Evolutionary conservation across 2,329 filamentous ascomycete genomes (phyloP).

Genomic region (Cercospora nicotianae): DNA sequence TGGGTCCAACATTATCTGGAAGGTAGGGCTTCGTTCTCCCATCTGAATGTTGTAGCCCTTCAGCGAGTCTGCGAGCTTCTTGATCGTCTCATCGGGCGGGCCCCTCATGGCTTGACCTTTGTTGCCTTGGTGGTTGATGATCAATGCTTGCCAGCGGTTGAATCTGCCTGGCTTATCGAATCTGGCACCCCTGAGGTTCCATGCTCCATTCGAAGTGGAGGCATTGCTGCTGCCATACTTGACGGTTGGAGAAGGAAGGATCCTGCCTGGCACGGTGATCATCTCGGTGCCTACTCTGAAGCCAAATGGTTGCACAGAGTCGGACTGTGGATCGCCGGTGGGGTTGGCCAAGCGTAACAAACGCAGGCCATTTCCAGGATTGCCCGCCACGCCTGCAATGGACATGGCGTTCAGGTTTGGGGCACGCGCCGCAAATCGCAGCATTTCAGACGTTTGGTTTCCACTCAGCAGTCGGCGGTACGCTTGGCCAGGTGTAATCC

Average conservation of each 20-base stretch:
- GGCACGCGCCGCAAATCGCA: constrained; percentile 67
- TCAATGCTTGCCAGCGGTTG: constrained; percentile 47
- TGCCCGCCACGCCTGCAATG: constrained; percentile 48
- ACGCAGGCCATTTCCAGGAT: constrained; percentile 53
- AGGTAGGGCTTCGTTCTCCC: constrained; percentile 21
- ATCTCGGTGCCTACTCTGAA: constrained; percentile 62
- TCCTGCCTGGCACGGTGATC: constrained; percentile 70
- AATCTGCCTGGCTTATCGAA: constrained; percentile 58
- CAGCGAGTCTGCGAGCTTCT: constrained; percentile 23
- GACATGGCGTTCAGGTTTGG: constrained; percentile 67
- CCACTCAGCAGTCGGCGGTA: constrained; percentile 60
- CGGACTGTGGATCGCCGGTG: constrained; percentile 22
- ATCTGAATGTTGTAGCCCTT: constrained; percentile 33
- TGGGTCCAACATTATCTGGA: constrained; percentile 16
- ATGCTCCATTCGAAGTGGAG: constrained; percentile 30
- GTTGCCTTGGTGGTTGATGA: constrained; percentile 27
- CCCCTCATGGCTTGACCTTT: constrained; percentile 20
- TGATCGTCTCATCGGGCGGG: constrained; percentile 20
- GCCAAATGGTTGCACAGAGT: constrained; percentile 54
- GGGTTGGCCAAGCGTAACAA: constrained; percentile 55
- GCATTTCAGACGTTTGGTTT: constrained; percentile 67
- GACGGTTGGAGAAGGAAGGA: constrained; percentile 62
- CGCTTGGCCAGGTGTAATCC: constrained; percentile 64
- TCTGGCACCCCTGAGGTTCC: constrained; percentile 46
- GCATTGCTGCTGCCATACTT: constrained; percentile 50